These are phyloP conservation scores for Trametes polyzona DNA, from an alignment of 1,284 basidiomycete genomes.

Conservation along the genomic window DNA sequence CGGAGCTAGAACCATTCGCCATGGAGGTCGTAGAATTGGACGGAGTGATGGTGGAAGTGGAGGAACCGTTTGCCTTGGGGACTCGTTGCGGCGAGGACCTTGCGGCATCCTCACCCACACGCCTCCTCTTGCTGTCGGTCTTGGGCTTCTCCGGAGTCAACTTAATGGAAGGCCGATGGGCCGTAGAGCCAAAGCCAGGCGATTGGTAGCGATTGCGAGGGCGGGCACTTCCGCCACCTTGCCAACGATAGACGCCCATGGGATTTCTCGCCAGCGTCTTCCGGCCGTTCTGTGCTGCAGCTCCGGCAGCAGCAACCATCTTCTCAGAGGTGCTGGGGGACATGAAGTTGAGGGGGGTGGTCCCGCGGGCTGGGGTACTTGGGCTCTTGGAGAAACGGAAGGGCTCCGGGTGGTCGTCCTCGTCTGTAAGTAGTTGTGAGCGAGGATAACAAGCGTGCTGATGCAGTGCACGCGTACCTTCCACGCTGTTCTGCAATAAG, in stretches of 20 bases:
- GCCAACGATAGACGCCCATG: slow-evolving; percentile 69
- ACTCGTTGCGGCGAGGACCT: slow-evolving; percentile 37
- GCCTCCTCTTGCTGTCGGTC: slow-evolving; percentile 62
- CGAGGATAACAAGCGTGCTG: not conserved
- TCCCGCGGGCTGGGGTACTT: slow-evolving; percentile 47
- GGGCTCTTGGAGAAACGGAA: slow-evolving; percentile 61
- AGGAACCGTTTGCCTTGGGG: slow-evolving; percentile 12
- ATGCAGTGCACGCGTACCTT: slow-evolving; percentile 34
- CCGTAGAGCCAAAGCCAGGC: slow-evolving; percentile 60
- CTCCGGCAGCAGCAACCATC: slow-evolving; percentile 7
- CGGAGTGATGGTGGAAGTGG: slow-evolving; percentile 8
- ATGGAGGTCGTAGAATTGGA: slow-evolving; percentile 11
- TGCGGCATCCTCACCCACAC: slow-evolving; percentile 51
- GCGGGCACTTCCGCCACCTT: slow-evolving; percentile 70
- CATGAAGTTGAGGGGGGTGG: slow-evolving; percentile 41
- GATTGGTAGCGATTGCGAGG: slow-evolving; percentile 68
- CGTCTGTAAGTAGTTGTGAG: slow-evolving; percentile 10
- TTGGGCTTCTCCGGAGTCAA: slow-evolving; percentile 44
- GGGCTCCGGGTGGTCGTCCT: slow-evolving; percentile 45
- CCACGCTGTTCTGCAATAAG: slow-evolving; percentile 48
- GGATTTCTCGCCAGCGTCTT: slow-evolving; percentile 69
- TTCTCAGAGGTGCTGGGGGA: slow-evolving; percentile 28
- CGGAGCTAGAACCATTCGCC: slow-evolving; percentile 20
- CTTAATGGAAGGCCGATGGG: slow-evolving; percentile 44
- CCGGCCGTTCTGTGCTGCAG: slow-evolving; percentile 37